Evolutionary conservation across 148 eudicot genomes (phyloP).

Genomic region (Dysphania ambrosioides): DNA sequence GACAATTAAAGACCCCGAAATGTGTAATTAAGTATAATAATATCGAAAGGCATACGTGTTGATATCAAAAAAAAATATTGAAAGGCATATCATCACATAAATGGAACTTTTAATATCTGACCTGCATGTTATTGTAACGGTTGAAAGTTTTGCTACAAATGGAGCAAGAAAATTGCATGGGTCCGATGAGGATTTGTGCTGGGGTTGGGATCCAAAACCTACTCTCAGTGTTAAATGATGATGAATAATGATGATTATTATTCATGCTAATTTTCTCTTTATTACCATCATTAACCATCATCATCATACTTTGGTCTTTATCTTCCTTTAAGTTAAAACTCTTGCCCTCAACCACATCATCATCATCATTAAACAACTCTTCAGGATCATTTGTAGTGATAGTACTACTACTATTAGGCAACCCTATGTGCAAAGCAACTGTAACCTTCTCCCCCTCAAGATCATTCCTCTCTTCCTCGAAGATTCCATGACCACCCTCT

Average conservation of each 20-base stretch:
- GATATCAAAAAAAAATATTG: background rate
- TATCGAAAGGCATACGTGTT: too few relatives aligned
- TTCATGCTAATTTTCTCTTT: slow-evolving; percentile 14
- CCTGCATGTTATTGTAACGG: slow-evolving; percentile 73
- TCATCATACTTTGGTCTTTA: slow-evolving; percentile 13
- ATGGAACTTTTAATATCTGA: slow-evolving; percentile 19
- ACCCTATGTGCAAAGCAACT: slow-evolving; percentile 53
- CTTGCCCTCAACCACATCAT: slow-evolving; percentile 23
- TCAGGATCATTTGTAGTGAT: background rate
- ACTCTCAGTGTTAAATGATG: slow-evolving; percentile 30
- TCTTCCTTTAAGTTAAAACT: slow-evolving; percentile 26
- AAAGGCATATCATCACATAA: background rate
- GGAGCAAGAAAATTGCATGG: slow-evolving; percentile 72
- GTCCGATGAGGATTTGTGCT: slow-evolving; percentile 64
- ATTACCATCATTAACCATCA: slow-evolving; percentile 28
- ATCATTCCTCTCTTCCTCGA: slow-evolving; percentile 24
- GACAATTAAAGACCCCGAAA: too few relatives aligned
- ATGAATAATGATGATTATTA: slow-evolving; percentile 26
- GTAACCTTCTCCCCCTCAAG: slow-evolving; percentile 33
- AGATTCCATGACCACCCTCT: slow-evolving; percentile 27
- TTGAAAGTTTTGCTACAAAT: slow-evolving; percentile 73
- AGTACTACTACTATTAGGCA: slow-evolving; percentile 35
- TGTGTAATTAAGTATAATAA: too few relatives aligned
- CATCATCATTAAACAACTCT: slow-evolving; percentile 20
- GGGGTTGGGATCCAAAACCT: slow-evolving; percentile 81